Percentiles rank a stretch among this genome's conserved stretches.
Evolutionary conservation across 345 rosid genomes (phyloP).

Genomic region (Brassica cretica): DNA sequence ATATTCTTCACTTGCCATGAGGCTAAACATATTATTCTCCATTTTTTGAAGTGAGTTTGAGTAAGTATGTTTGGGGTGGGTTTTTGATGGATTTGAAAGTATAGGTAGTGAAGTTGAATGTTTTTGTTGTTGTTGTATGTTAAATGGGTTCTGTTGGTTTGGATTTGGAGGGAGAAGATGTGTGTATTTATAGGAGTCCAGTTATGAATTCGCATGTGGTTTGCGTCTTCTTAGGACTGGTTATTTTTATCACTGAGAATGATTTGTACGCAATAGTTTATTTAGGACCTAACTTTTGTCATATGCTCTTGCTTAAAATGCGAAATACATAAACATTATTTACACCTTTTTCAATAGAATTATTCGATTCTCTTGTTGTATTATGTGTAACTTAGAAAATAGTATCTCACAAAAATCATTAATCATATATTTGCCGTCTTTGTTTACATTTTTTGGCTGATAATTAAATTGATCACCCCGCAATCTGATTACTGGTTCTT

Average conservation of each 20-base stretch:
- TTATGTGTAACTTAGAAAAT: slow-evolving; percentile 4
- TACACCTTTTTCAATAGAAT: not conserved
- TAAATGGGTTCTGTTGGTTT: slow-evolving; percentile 23
- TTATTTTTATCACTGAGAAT: slow-evolving; percentile 26
- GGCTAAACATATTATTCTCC: slow-evolving; percentile 48
- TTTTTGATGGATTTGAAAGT: slow-evolving; percentile 19
- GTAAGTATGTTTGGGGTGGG: not conserved
- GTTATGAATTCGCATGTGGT: slow-evolving; percentile 28
- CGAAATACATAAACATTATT: slow-evolving; percentile 18
- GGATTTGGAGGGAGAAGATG: slow-evolving; percentile 32
- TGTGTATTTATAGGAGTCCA: slow-evolving; percentile 26
- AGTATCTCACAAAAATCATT: slow-evolving; percentile 10
- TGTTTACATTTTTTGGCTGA: not conserved
- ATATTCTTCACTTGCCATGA: slow-evolving; percentile 48
- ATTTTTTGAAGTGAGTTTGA: slow-evolving; percentile 27
- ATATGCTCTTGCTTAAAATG: slow-evolving; percentile 31
- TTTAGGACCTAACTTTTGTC: slow-evolving; percentile 32
- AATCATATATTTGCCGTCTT: slow-evolving; percentile 4
- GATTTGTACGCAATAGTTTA: slow-evolving; percentile 6
- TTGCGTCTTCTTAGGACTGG: slow-evolving; percentile 25
- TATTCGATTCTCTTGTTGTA: slow-evolving; percentile 35
- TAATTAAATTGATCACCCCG: not conserved
- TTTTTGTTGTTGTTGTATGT: slow-evolving; percentile 17
- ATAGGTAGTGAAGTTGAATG: slow-evolving; percentile 16
- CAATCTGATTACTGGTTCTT: not conserved